These are phyloP conservation scores for Dendrothele bispora DNA, from an alignment of 768 basidiomycete species.

Conservation along the genomic window DNA sequence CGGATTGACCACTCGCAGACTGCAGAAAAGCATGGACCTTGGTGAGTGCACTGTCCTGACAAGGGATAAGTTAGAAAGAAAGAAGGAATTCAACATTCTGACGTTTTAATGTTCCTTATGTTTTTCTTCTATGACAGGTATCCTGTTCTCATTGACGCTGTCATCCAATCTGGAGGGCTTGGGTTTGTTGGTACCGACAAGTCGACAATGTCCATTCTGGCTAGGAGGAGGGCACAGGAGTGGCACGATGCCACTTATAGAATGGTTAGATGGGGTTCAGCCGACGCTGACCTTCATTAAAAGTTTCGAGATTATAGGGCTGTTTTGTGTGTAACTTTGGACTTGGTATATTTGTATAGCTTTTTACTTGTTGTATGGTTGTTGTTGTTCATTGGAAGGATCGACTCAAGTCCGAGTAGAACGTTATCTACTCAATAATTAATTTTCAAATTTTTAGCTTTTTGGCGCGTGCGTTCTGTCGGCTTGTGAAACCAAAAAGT, in stretches of 20 bases:
- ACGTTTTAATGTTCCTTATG: neutral
- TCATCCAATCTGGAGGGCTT: constrained; percentile 62
- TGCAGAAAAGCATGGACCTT: constrained; percentile 44
- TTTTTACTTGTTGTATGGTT: no score
- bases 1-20: constrained; percentile 50
- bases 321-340: no score
- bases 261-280: constrained; percentile 58
- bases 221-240: constrained; percentile 62
- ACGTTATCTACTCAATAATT: no score
- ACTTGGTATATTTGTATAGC: no score
- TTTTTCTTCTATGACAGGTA: constrained; percentile 43
- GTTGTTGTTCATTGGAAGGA: no score
- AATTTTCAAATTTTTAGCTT: no score
- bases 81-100: neutral
- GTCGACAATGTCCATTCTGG: constrained; percentile 72
- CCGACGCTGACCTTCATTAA: constrained; percentile 57
- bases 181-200: constrained; percentile 74
- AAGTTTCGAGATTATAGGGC: no score
- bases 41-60: constrained; percentile 34
- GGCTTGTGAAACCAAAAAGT: no score
- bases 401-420: no score
- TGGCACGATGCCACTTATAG: constrained; percentile 60
- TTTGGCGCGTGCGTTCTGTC: no score
- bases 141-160: constrained; percentile 71
- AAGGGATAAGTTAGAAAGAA: neutral